Percentiles rank a stretch among this genome's conserved stretches.
These are phyloP conservation scores for Spinellus fusiger DNA, from an alignment of 192 early-diverging fungal species.

Conservation along the genomic window DNA sequence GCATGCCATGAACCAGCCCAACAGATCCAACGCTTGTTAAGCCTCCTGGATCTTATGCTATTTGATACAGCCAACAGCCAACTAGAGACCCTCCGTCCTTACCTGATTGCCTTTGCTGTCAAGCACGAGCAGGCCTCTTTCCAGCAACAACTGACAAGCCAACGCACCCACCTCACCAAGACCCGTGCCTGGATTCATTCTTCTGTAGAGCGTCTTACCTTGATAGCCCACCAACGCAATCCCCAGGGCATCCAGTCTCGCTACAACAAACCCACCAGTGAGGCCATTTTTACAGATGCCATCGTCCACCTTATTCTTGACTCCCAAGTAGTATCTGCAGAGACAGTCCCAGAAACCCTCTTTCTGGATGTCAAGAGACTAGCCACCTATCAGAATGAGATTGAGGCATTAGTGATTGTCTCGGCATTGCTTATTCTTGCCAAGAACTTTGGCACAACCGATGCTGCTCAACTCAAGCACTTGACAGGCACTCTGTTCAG, in stretches of 20 bases:
- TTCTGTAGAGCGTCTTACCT: constrained; percentile 24
- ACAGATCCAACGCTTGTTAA: constrained; percentile 42
- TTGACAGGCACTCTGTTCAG: constrained; percentile 22
- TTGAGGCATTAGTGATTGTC: constrained; percentile 59
- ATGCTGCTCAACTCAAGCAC: neutral
- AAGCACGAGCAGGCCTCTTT: constrained; percentile 73
- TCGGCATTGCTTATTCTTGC: constrained; percentile 66
- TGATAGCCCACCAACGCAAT: neutral
- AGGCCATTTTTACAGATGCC: constrained; percentile 7
- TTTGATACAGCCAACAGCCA: constrained; percentile 75
- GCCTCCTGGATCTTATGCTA: constrained; percentile 69
- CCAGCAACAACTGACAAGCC: constrained; percentile 36
- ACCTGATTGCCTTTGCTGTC: constrained; percentile 61
- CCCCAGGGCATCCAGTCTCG: neutral
- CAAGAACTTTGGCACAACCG: constrained; percentile 45
- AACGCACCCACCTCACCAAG: constrained; percentile 34
- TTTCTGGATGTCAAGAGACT: constrained; percentile 61
- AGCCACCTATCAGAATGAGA: constrained; percentile 62
- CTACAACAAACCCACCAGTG: neutral
- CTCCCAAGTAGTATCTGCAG: neutral
- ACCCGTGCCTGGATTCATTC: constrained; percentile 59
- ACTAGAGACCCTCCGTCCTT: constrained; percentile 58
- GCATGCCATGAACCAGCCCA: constrained; percentile 39
- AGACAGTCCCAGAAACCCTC: constrained; percentile 63
- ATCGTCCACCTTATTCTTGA: neutral